Evolutionary conservation across 2,329 filamentous ascomycete genomes (phyloP).

Genomic region (Paramyrothecium sp.): DNA sequence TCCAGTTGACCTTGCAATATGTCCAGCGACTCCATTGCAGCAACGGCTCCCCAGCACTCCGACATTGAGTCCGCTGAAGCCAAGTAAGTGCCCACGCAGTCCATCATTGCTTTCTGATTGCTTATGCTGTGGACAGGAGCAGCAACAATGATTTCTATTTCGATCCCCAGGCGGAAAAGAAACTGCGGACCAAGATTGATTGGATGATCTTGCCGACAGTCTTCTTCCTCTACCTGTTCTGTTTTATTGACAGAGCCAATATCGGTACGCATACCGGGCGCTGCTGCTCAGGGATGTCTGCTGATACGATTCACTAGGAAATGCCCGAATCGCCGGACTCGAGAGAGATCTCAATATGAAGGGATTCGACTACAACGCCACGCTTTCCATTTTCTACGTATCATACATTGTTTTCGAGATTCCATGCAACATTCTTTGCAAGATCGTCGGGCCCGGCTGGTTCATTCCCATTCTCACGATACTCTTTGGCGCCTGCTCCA

Average conservation of each 20-base stretch:
- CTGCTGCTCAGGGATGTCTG: no score
- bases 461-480: constrained; percentile 59
- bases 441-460: constrained; percentile 64
- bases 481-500: constrained; percentile 55
- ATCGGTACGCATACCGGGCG: not conserved
- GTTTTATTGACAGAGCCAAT: constrained; percentile 57
- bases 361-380: constrained; percentile 62
- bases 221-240: constrained; percentile 61
- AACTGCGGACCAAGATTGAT: constrained; percentile 56
- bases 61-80: not conserved
- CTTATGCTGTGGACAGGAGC: not conserved
- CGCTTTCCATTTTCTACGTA: constrained; percentile 63
- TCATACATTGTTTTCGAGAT: constrained; percentile 67
- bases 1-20: not conserved
- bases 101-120: not conserved
- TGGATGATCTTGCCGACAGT: constrained; percentile 37
- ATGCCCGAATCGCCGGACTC: constrained; percentile 58
- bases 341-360: constrained; percentile 52
- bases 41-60: not conserved
- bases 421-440: constrained; percentile 61
- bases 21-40: not conserved
- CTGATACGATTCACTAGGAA: constrained; percentile 7
- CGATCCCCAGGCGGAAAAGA: constrained; percentile 12
- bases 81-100: not conserved
- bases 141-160: constrained; percentile 2